phyloP scores from a whole-genome alignment of 2,329 filamentous ascomycete genomes.

The Ophiostoma ips region DNA sequence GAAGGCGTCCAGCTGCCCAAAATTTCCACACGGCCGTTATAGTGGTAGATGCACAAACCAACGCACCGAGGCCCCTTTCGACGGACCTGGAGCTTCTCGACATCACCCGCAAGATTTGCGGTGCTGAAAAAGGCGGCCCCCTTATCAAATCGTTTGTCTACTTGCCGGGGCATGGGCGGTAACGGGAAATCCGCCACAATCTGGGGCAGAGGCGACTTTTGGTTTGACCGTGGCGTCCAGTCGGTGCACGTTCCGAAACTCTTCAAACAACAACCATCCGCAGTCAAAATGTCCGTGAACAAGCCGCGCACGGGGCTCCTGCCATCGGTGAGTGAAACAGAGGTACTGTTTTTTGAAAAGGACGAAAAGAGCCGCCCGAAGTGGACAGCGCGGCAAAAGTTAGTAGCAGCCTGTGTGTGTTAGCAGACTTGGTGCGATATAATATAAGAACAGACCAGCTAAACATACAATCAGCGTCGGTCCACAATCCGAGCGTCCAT shows the following conservation, averaged over 20 bases:
- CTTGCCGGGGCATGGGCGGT: neutral
- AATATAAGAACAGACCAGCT: neutral
- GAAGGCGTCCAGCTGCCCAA: slow-evolving; percentile 4
- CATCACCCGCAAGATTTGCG: neutral
- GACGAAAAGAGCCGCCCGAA: neutral
- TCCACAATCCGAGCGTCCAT: neutral
- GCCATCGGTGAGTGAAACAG: neutral
- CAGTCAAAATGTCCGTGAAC: neutral
- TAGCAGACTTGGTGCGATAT: neutral
- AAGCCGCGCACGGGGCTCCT: neutral
- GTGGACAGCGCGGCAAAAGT: neutral
- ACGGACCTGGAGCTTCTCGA: neutral
- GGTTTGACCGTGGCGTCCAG: neutral
- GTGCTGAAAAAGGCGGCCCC: neutral
- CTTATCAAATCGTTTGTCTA: neutral
- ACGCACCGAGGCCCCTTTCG: neutral
- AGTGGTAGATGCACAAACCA: slow-evolving; percentile 3
- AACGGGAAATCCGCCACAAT: neutral
- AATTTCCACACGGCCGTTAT: slow-evolving; percentile 1
- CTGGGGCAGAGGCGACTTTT: neutral
- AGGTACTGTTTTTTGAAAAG: neutral
- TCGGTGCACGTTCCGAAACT: neutral
- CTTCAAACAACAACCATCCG: neutral
- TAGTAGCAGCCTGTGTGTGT: neutral
- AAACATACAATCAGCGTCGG: neutral